Evolutionary conservation across 805 yeast species (phyloP).

Genomic region (Yarrowia divulgata): DNA sequence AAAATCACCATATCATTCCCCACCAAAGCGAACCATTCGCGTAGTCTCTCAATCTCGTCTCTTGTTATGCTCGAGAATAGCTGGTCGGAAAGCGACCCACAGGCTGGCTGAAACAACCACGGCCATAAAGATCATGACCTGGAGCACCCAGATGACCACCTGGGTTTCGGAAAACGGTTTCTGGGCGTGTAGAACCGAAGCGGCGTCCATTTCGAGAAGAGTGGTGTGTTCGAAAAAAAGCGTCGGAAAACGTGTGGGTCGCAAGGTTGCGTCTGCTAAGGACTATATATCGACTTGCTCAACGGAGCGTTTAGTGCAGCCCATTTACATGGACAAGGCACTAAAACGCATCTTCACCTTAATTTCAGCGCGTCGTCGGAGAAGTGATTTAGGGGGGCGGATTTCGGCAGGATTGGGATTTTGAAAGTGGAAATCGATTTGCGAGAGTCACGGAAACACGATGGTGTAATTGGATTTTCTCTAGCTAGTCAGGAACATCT

Average conservation of each 20-base stretch:
- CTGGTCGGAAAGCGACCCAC: conserved; percentile 13
- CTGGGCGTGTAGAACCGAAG: not conserved
- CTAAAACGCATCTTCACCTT: conserved; percentile 7
- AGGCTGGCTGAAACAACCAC: not conserved
- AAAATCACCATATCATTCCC: no score
- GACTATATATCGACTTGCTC: conserved; percentile 9
- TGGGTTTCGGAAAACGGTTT: conserved; percentile 21
- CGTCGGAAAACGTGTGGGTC: not conserved
- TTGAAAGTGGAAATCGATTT: not conserved
- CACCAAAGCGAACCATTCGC: not conserved
- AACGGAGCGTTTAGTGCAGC: conserved; percentile 3
- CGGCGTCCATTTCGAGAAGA: not conserved
- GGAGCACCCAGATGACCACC: conserved; percentile 14
- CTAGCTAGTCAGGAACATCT: not conserved
- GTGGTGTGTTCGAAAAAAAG: no score
- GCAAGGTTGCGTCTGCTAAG: not conserved
- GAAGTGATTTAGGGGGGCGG: not conserved
- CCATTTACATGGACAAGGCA: conserved; percentile 18
- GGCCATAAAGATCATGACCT: conserved; percentile 27
- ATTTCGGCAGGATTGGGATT: not conserved
- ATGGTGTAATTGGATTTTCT: not conserved
- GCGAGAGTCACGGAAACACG: no score
- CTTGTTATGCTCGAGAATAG: not conserved
- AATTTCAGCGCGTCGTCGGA: not conserved
- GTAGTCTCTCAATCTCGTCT: not conserved